These are phyloP conservation scores for Vaccinium vitisidaea DNA, from an alignment of 148 eudicot species.

Conservation along the genomic window DNA sequence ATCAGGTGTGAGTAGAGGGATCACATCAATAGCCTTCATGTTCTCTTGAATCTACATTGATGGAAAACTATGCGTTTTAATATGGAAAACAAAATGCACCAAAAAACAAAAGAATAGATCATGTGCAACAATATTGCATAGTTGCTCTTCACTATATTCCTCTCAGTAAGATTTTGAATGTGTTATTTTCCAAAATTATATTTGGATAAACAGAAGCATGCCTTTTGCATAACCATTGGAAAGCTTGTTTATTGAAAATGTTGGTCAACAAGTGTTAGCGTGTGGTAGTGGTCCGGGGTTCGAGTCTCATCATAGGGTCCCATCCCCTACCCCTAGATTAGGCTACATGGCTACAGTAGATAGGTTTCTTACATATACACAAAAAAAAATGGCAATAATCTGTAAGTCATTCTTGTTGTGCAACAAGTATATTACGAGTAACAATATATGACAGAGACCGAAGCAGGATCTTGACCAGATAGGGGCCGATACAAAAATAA, in stretches of 20 bases:
- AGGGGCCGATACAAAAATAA: not conserved
- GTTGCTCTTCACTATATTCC: not conserved
- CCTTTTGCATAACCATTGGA: not conserved
- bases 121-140: not conserved
- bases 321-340: no score
- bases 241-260: not conserved
- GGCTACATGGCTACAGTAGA: no score
- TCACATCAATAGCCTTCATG: slow-evolving; percentile 80
- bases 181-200: not conserved
- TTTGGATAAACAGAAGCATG: not conserved
- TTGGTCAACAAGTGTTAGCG: not conserved
- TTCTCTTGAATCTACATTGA: slow-evolving; percentile 71
- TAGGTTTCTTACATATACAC: no score
- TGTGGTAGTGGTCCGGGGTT: no score
- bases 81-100: not conserved
- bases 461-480: not conserved
- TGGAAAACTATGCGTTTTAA: not conserved
- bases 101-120: not conserved
- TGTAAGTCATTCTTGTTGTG: not conserved
- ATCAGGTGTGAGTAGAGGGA: slow-evolving; percentile 70
- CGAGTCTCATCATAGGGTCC: no score
- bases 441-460: not conserved
- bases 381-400: not conserved
- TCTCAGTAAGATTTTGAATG: not conserved
- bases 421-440: not conserved